phyloP scores from a whole-genome alignment of 164 flowering plant genomes.

The Stephania yunnanensis region DNA sequence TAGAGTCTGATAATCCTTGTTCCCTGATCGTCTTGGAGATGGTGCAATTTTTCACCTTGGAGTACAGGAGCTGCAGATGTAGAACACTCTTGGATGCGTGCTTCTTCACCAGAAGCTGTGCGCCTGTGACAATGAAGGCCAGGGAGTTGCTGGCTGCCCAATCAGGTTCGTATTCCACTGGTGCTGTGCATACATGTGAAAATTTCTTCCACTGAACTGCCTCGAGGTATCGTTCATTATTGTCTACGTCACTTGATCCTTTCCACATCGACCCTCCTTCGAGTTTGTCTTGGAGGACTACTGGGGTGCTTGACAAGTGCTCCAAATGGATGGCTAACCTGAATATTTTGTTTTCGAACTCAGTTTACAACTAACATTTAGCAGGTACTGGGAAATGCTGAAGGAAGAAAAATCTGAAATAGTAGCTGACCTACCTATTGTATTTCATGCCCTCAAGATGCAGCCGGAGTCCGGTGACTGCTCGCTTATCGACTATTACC shows the following conservation, averaged over 20 bases:
- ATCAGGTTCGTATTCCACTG: constrained; percentile 41
- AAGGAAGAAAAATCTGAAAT: background rate
- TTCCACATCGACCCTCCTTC: constrained; percentile 27
- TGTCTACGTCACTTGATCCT: constrained; percentile 31
- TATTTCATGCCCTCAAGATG: constrained; percentile 70
- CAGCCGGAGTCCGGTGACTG: constrained; percentile 77
- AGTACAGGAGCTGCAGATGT: constrained; percentile 57
- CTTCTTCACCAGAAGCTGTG: constrained; percentile 54
- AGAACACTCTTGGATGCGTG: constrained; percentile 51
- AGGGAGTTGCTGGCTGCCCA: constrained; percentile 28
- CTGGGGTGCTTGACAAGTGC: constrained; percentile 50
- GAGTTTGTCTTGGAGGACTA: constrained; percentile 36
- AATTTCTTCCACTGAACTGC: constrained; percentile 43
- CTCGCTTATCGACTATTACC: constrained; percentile 51
- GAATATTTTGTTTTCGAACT: constrained; percentile 6
- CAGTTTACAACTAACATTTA: background rate
- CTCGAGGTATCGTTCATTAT: constrained; percentile 30
- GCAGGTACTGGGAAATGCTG: background rate
- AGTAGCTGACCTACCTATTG: constrained; percentile 39
- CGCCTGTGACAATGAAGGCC: constrained; percentile 69
- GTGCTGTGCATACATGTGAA: constrained; percentile 61
- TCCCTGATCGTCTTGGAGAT: constrained; percentile 43
- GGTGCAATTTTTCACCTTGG: constrained; percentile 30
- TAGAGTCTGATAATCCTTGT: constrained; percentile 36
- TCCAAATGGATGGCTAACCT: constrained; percentile 80